Conservation (phyloP, 2,329 filamentous ascomycete genomes). For the Beauveria brongniartii region DNA sequence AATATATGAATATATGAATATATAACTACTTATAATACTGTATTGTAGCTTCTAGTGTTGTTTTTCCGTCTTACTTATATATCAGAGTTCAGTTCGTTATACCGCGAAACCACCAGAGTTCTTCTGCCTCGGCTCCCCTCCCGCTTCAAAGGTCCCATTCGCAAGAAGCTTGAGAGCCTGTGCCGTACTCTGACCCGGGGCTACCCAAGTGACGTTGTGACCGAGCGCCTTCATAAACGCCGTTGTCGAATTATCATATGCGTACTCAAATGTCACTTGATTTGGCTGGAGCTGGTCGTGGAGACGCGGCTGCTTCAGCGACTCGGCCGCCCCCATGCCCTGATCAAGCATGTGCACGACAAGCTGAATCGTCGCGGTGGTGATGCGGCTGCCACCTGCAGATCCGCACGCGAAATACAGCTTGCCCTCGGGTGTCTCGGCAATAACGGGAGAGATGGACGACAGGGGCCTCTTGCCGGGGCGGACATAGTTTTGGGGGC, state of each 20-base stretch:
- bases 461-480: conserved; percentile 73
- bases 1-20: background rate
- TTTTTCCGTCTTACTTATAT: background rate
- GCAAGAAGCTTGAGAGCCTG: conserved; percentile 60
- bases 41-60: background rate
- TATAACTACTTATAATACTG: background rate
- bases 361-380: conserved; percentile 72
- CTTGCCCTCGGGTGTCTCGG: conserved; percentile 58
- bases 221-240: conserved; percentile 57
- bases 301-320: conserved; percentile 60
- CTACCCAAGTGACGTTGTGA: conserved; percentile 68
- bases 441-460: conserved; percentile 70
- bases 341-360: conserved; percentile 67
- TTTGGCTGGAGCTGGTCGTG: conserved; percentile 79
- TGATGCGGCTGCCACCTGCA: conserved; percentile 78
- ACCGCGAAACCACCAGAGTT: conserved; percentile 60
- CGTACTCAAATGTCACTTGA: conserved; percentile 59
- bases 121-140: conserved; percentile 70
- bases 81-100: conserved; percentile 18
- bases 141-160: conserved; percentile 68
- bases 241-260: conserved; percentile 62
- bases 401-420: conserved; percentile 68
- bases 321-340: conserved; percentile 49
- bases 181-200: conserved; percentile 57
- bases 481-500: conserved; percentile 64